These are phyloP conservation scores for Davidsoniella neocaledoniae DNA, from an alignment of 2,329 filamentous ascomycete genomes.

Conservation along the genomic window DNA sequence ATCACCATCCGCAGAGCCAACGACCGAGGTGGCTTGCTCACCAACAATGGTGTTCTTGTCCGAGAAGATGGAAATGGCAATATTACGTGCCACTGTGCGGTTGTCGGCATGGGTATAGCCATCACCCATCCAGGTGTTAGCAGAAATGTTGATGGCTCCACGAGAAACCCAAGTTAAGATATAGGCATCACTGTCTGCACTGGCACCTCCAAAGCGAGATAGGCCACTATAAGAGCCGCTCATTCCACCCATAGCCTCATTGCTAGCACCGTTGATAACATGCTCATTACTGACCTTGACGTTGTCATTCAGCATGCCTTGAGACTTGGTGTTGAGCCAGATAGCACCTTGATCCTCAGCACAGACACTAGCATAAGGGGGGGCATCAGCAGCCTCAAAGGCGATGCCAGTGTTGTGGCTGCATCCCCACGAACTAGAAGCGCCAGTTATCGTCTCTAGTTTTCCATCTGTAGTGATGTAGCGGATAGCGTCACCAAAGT, in stretches of 20 bases:
- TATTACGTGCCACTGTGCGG: slow-evolving; percentile 40
- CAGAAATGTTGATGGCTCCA: slow-evolving; percentile 35
- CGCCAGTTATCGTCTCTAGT: slow-evolving; percentile 32
- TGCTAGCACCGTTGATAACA: slow-evolving; percentile 39
- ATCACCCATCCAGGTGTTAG: slow-evolving; percentile 39
- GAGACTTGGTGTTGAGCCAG: slow-evolving; percentile 44
- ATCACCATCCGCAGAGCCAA: slow-evolving; percentile 36
- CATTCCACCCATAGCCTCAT: slow-evolving; percentile 46
- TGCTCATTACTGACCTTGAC: slow-evolving; percentile 47
- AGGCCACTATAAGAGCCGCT: slow-evolving; percentile 43
- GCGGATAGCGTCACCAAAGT: slow-evolving; percentile 37
- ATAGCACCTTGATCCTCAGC: slow-evolving; percentile 46
- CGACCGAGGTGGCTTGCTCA: slow-evolving; percentile 33
- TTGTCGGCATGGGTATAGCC: slow-evolving; percentile 35
- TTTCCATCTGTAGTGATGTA: slow-evolving; percentile 32
- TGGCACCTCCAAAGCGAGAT: slow-evolving; percentile 31
- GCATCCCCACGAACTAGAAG: slow-evolving; percentile 41
- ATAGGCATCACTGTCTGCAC: slow-evolving; percentile 25
- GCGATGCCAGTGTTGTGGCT: slow-evolving; percentile 49
- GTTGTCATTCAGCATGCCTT: slow-evolving; percentile 34
- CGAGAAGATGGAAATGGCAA: slow-evolving; percentile 38
- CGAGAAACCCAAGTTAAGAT: slow-evolving; percentile 48
- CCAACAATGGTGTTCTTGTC: slow-evolving; percentile 41
- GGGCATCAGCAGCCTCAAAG: slow-evolving; percentile 39
- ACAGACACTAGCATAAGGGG: slow-evolving; percentile 41